Evolutionary conservation across 345 rosid genomes (phyloP).

Genomic region (Eutrema heterophyllum): DNA sequence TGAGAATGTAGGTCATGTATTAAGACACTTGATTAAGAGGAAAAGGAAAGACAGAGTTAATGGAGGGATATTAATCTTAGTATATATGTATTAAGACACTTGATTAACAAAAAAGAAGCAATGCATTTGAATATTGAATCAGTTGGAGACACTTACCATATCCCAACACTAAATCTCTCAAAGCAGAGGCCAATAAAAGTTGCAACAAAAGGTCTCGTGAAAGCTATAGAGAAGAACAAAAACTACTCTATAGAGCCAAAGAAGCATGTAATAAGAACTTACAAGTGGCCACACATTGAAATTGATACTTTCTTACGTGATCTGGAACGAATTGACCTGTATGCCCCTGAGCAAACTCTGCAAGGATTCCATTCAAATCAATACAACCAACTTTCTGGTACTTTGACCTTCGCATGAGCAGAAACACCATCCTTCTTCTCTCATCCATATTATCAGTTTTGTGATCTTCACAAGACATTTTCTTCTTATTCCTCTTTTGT

Average conservation of each 20-base stretch:
- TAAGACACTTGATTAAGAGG: slow-evolving; percentile 21
- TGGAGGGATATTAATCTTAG: not conserved
- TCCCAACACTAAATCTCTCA: slow-evolving; percentile 68
- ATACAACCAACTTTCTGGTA: slow-evolving; percentile 65
- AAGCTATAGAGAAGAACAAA: slow-evolving; percentile 44
- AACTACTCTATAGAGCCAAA: not conserved
- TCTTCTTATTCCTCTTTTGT: slow-evolving; percentile 9
- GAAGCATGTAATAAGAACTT: slow-evolving; percentile 13
- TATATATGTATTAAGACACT: not conserved
- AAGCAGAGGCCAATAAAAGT: slow-evolving; percentile 76
- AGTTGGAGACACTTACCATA: slow-evolving; percentile 54
- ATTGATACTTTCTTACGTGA: slow-evolving; percentile 44
- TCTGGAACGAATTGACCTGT: slow-evolving; percentile 27
- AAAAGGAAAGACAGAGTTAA: not conserved
- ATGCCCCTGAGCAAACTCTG: slow-evolving; percentile 39
- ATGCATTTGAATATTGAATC: not conserved
- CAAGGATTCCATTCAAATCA: slow-evolving; percentile 85
- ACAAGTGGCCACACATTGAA: not conserved
- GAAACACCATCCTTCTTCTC: slow-evolving; percentile 1
- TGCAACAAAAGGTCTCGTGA: slow-evolving; percentile 61
- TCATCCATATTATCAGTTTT: slow-evolving; percentile 8
- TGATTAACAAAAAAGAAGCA: not conserved
- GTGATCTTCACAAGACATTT: not conserved
- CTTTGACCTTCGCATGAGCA: slow-evolving; percentile 24
- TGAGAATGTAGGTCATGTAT: slow-evolving; percentile 18